These are phyloP conservation scores for Inonotus obliquus DNA, from an alignment of 1,284 basidiomycete species.

Conservation along the genomic window DNA sequence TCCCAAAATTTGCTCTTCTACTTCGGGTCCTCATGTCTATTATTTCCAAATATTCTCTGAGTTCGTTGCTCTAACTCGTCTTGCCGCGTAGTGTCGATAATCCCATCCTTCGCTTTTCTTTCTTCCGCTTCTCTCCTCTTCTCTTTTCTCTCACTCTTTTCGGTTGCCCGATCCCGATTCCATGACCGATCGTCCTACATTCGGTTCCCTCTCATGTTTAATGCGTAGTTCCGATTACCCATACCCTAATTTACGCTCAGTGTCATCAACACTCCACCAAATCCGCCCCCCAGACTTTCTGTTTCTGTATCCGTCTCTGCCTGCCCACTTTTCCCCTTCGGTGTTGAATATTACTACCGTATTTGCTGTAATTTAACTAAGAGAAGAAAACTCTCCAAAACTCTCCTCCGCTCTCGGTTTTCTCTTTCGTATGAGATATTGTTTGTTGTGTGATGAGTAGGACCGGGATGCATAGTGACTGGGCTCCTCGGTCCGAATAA, in stretches of 20 bases:
- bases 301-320: not conserved
- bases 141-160: not conserved
- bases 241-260: conserved; percentile 10
- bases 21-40: not conserved
- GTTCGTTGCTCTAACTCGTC: too few species aligned
- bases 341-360: not conserved
- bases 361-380: not conserved
- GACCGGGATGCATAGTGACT: too few species aligned
- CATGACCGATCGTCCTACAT: not conserved
- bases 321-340: not conserved
- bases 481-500: too few species aligned
- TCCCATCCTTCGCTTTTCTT: not conserved
- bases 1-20: not conserved
- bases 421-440: too few species aligned
- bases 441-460: too few species aligned
- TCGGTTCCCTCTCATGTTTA: not conserved
- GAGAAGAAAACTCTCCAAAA: too few species aligned
- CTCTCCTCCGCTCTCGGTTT: too few species aligned
- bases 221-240: not conserved
- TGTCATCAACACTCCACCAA: conserved; percentile 1
- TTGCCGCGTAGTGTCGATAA: too few species aligned
- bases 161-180: not conserved
- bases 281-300: conserved; percentile 7
- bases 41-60: too few species aligned
- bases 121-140: not conserved